Evolutionary conservation across 441 rosid genomes (phyloP).

Genomic region (Dalechampia spathulata): DNA sequence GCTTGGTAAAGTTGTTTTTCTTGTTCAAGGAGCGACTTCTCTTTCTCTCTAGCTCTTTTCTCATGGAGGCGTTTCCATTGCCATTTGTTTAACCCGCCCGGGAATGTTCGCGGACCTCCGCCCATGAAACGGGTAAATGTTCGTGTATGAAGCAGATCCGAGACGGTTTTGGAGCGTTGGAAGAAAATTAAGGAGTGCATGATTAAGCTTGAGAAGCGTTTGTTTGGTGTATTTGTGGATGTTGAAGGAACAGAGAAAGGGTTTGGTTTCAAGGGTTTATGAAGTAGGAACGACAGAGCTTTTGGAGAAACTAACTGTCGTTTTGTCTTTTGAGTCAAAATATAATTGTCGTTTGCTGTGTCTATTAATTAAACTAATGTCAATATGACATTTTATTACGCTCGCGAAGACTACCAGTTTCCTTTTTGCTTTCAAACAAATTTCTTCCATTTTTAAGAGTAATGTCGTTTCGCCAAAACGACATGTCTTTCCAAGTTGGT

Average conservation of each 20-base stretch:
- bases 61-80: slow-evolving; percentile 98
- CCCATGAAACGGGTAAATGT: slow-evolving; percentile 70
- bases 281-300: not conserved
- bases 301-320: not conserved
- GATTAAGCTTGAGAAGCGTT: slow-evolving; percentile 4
- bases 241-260: slow-evolving; percentile 8
- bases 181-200: slow-evolving; percentile 43
- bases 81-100: slow-evolving; percentile 95
- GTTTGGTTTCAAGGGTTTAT: slow-evolving; percentile 20
- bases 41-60: slow-evolving; percentile 86
- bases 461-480: too few relatives aligned
- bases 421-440: too few relatives aligned
- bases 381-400: too few relatives aligned
- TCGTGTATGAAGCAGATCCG: slow-evolving; percentile 20
- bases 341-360: too few relatives aligned
- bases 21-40: slow-evolving; percentile 71
- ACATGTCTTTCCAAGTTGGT: too few relatives aligned
- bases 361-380: too few relatives aligned
- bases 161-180: slow-evolving; percentile 28
- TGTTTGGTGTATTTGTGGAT: too few relatives aligned
- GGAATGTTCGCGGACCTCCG: slow-evolving; percentile 94
- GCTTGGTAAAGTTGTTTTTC: slow-evolving; percentile 90
- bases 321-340: too few relatives aligned
- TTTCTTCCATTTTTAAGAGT: too few relatives aligned
- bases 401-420: too few relatives aligned